These are phyloP conservation scores for Colletotrichum salicis DNA, from an alignment of 2,329 filamentous ascomycete species.

Conservation along the genomic window DNA sequence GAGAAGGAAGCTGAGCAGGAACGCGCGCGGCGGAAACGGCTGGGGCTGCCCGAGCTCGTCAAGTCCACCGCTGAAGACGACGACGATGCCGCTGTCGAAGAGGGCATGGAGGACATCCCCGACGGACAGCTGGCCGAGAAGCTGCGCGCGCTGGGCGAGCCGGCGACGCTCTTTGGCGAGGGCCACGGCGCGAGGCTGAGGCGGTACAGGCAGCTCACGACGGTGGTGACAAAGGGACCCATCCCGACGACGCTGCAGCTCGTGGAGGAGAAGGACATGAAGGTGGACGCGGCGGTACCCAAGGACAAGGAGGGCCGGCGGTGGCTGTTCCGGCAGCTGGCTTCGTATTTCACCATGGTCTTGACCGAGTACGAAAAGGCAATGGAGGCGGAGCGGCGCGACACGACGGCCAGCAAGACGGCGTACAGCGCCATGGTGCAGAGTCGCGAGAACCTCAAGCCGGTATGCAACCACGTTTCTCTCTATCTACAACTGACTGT, in stretches of 20 bases:
- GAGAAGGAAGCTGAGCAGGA: slow-evolving; percentile 81
- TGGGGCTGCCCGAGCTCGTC: slow-evolving; percentile 82
- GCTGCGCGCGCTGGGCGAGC: slow-evolving; percentile 78
- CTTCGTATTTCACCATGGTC: slow-evolving; percentile 97
- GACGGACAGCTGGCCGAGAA: slow-evolving; percentile 77
- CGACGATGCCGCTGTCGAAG: slow-evolving; percentile 56
- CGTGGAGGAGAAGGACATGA: slow-evolving; percentile 89
- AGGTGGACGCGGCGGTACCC: slow-evolving; percentile 73
- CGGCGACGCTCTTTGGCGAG: slow-evolving; percentile 84
- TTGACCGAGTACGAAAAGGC: slow-evolving; percentile 86
- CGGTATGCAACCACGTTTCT: slow-evolving; percentile 52
- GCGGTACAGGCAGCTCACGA: slow-evolving; percentile 75
- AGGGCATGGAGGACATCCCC: slow-evolving; percentile 68
- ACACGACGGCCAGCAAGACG: slow-evolving; percentile 81
- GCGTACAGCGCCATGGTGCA: slow-evolving; percentile 88
- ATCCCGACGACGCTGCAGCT: slow-evolving; percentile 87
- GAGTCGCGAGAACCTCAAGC: slow-evolving; percentile 86
- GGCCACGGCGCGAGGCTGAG: slow-evolving; percentile 74
- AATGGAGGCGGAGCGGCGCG: slow-evolving; percentile 71
- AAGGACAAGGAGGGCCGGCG: slow-evolving; percentile 72
- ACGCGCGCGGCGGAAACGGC: slow-evolving; percentile 74
- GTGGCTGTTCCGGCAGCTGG: slow-evolving; percentile 87
- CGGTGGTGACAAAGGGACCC: slow-evolving; percentile 76
- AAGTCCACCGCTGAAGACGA: slow-evolving; percentile 53
- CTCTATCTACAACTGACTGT: too few species aligned